Evolutionary conservation across 768 basidiomycete genomes (phyloP), one percentile per base, ranked within the genome.

Genomic region (Serendipita indica): DNA sequence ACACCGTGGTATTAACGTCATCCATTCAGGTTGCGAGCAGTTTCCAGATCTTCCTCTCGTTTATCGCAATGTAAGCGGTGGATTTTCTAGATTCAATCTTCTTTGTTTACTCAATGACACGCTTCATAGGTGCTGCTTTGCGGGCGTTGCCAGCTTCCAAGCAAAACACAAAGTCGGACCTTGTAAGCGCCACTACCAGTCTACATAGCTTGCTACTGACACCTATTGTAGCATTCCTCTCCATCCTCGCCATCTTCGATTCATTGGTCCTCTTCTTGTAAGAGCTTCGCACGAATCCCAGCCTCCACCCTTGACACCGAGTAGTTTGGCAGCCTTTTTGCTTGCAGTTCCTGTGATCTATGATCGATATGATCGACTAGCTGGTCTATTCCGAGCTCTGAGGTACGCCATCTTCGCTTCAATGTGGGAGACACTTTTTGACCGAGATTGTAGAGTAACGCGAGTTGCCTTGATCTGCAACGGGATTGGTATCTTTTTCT

Each of bases 21-120:
- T 27, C 27, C 20, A 16, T 18, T 18, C n/a, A 43, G 41, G n/a
- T 43, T 25, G 41, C 41, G 41, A 43, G 86, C 68, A 69, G 79
- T 30, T 81, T 79, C 2, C 86, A 94, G 73, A 77, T 81, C 58
- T 92, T 97, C 76, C 91, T 94, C 81, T 84, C 86, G 69, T 96
- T 97, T 67, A 77, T 97, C 45, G 81, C 89, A 12, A 85, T 94
- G 41, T 43, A 1, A 7, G 41, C 27, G n/a, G 7, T n/a, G 7
- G 18, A n/a, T 18, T 7, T 6, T 7, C n/a, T 25, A 18, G 18
- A 43, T 43, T 7, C 5, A 43, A 7, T 7, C 7, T 43, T 6
- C 41, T 43, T 43, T n/a, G 41, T 7, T n/a, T 7, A n/a, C n/a
- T 18, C 41, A 18, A n/a, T 18, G 7, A n/a, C 41, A n/a, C 5